Evolutionary conservation across 1,139 yeast species (phyloP).

Genomic region (Pichia sp.): DNA sequence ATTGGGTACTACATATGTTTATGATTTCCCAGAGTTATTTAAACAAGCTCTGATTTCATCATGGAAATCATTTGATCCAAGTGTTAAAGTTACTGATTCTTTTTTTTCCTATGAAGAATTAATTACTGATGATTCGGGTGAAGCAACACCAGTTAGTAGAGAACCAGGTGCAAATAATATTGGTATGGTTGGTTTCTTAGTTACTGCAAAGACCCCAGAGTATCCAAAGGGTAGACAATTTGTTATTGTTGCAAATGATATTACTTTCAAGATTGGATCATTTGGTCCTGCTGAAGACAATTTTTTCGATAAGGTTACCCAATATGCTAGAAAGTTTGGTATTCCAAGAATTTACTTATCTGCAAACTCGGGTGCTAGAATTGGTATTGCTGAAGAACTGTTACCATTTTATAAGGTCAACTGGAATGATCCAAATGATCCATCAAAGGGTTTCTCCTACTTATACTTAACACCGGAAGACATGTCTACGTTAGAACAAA

Average conservation of each 20-base stretch:
- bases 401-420: slow-evolving; percentile 85
- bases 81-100: slow-evolving; percentile 64
- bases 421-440: slow-evolving; percentile 75
- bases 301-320: slow-evolving; percentile 88
- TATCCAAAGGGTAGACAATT: slow-evolving; percentile 95
- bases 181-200: slow-evolving; percentile 97
- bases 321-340: slow-evolving; percentile 81
- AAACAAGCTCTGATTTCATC: slow-evolving; percentile 82
- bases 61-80: slow-evolving; percentile 66
- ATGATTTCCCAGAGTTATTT: slow-evolving; percentile 98
- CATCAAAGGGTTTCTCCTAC: slow-evolving; percentile 84
- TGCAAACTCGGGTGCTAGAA: slow-evolving; percentile 98
- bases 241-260: slow-evolving; percentile 90
- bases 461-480: slow-evolving; percentile 74
- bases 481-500: slow-evolving; percentile 50
- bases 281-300: slow-evolving; percentile 97
- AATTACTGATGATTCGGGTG: slow-evolving; percentile 73
- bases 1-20: slow-evolving; percentile 96
- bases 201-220: slow-evolving; percentile 90
- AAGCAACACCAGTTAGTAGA: slow-evolving; percentile 80
- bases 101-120: slow-evolving; percentile 74
- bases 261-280: slow-evolving; percentile 95
- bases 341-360: slow-evolving; percentile 92
- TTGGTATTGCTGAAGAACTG: slow-evolving; percentile 95
- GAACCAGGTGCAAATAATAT: slow-evolving; percentile 93